A percentile compares a stretch with the other conserved stretches of the same genome.
Conservation (phyloP, 23 red algal species). For the Gracilaria vermiculophylla region DNA sequence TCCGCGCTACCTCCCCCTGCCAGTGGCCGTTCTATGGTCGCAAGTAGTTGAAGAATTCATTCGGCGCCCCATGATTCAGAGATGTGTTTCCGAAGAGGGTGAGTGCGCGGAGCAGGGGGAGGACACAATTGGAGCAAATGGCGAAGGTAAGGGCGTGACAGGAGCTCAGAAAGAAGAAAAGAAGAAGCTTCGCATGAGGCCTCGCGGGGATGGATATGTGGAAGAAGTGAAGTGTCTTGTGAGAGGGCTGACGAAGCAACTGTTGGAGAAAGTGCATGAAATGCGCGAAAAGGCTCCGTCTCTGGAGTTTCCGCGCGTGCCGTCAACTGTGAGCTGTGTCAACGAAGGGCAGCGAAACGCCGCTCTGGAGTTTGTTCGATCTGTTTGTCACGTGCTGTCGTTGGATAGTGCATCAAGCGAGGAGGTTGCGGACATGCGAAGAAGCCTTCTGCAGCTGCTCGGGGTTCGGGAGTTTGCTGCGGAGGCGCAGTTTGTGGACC, state of each 20-base stretch:
- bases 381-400: constrained; percentile 64
- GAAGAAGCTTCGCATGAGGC: constrained; percentile 17
- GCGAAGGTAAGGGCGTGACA: background rate
- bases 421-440: constrained; percentile 57
- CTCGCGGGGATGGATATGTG: constrained; percentile 59
- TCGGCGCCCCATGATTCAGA: constrained; percentile 41
- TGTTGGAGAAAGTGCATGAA: constrained; percentile 67
- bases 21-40: constrained; percentile 64
- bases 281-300: constrained; percentile 60
- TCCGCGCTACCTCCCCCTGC: constrained; percentile 63
- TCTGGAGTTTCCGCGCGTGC: constrained; percentile 43
- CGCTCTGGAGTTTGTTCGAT: constrained; percentile 66
- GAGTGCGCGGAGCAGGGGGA: background rate
- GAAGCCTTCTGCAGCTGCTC: constrained; percentile 66
- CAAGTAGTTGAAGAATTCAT: constrained; percentile 79
- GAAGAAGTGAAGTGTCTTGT: constrained; percentile 50
- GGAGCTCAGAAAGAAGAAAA: background rate
- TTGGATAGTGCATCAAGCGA: constrained; percentile 52
- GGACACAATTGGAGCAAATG: background rate
- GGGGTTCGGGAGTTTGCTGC: constrained; percentile 81
- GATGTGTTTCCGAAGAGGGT: constrained; percentile 2
- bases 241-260: constrained; percentile 23
- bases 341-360: constrained; percentile 44
- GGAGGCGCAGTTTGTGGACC: constrained; percentile 55
- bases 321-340: background rate